Evolutionary conservation across 2,329 filamentous ascomycete species (phyloP), one percentile per base, ranked within the genome.

Genomic region (Bipolaris cookei): DNA sequence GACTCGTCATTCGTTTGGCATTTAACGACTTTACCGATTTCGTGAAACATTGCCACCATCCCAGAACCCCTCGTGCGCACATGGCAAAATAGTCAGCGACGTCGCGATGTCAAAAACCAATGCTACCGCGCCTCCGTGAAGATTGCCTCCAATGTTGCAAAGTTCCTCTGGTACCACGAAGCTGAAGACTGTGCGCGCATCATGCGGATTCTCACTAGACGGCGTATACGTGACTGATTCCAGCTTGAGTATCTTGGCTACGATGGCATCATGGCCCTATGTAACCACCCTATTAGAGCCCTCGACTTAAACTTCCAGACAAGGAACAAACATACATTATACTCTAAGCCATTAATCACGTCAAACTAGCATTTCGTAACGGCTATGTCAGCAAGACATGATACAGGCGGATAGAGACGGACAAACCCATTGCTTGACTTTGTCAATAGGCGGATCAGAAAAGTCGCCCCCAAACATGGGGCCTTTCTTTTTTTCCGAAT

Each of bases 71-170:
- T 73, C 66, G n/a, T 57, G 60, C 4, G 68, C 63, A 16, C 67
- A 63, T 3, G 72, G 67, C 5, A 59, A 63, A 14, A 80, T 69
- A 5, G 78, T 72, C 6, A 78, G 68, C 6, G 76, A 79, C 1
- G 81, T 82, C 52, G 79, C 78, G 71, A 86, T 82, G 64, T 87
- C 85, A 57, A 84, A 84, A 41, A 85, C 81, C 4, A 83, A 72
- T 0, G 81, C 80, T 2, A 82, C 82, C 2, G 82, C 82, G 6
- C 83, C 83, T 18, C 83, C 83, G 64, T 86, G 83, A 60, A 86
- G 76, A 30, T 80, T 81, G 1, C 77, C 77, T 30, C 76, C 74
- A 42, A 52, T 37, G 11, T 66, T 85, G 58, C 78, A 77, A 50
- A 84, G 79, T 44, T 71, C 68, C 10, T 67, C 64, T 8, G 79